These are phyloP conservation scores for Phytopythium ostracodes DNA, from an alignment of 352 stramenopile species.

Conservation along the genomic window DNA sequence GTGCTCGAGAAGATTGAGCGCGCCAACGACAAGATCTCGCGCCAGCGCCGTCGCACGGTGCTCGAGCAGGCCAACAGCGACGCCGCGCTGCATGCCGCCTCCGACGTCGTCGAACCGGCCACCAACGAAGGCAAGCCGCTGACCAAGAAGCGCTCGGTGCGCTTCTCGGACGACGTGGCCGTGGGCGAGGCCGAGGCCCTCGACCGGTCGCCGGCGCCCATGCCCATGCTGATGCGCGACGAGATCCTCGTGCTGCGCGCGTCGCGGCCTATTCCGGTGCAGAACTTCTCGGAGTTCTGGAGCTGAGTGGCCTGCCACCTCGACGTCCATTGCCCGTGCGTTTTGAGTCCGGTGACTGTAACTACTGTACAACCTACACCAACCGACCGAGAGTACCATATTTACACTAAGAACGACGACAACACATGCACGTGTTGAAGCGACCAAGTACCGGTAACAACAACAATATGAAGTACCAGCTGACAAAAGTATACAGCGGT, in stretches of 20 bases:
- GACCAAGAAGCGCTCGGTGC: constrained; percentile 32
- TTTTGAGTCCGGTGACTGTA: neutral
- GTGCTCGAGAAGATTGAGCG: constrained; percentile 83
- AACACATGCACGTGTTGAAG: neutral
- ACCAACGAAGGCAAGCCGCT: constrained; percentile 8
- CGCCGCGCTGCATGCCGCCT: constrained; percentile 17
- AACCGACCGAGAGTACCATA: constrained; percentile 5
- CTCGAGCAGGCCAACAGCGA: constrained; percentile 54
- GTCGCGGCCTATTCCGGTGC: constrained; percentile 59
- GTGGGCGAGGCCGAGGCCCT: constrained; percentile 35
- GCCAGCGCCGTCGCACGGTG: constrained; percentile 58
- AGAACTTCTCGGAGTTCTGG: constrained; percentile 84
- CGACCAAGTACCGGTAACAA: neutral
- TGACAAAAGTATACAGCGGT: neutral
- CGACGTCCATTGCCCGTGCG: neutral
- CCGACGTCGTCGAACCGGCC: constrained; percentile 16
- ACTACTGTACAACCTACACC: neutral
- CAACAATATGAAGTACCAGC: neutral
- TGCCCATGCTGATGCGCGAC: constrained; percentile 67
- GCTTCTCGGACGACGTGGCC: constrained; percentile 58
- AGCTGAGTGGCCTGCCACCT: constrained; percentile 18
- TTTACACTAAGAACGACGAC: constrained; percentile 1
- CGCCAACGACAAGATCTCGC: constrained; percentile 72
- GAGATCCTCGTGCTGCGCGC: constrained; percentile 77
- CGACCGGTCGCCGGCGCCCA: constrained; percentile 51